phyloP scores from a whole-genome alignment of 2,329 filamentous ascomycete species.

The Camptophora hylomeconis region DNA sequence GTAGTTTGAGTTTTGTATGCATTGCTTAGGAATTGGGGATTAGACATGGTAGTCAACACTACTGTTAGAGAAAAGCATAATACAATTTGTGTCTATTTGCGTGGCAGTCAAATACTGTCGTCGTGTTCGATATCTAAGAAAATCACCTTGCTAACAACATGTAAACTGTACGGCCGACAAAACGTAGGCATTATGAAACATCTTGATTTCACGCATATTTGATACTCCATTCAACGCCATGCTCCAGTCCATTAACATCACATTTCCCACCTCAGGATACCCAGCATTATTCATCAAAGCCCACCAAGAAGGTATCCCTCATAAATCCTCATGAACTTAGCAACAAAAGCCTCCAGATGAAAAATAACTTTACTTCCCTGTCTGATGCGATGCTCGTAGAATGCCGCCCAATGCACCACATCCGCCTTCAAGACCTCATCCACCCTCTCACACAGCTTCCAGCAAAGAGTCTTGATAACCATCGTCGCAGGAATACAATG shows the following conservation, averaged over 20 bases:
- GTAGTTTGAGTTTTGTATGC: no score
- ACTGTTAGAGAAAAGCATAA: no score
- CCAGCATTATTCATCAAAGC: conserved; percentile 57
- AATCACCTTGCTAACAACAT: no score
- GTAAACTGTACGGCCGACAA: no score
- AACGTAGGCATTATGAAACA: no score
- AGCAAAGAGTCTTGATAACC: conserved; percentile 87
- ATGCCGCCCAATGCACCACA: conserved; percentile 89
- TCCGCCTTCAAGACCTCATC: conserved; percentile 85
- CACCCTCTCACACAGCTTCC: conserved; percentile 71
- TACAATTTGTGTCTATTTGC: no score
- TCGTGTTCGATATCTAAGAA: no score
- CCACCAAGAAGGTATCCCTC: conserved; percentile 56
- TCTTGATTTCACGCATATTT: no score
- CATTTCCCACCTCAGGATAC: conserved; percentile 45
- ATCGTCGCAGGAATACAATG: conserved; percentile 95
- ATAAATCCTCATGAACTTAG: conserved; percentile 92
- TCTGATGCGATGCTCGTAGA: conserved; percentile 91
- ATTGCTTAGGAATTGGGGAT: no score
- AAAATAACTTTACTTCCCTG: conserved; percentile 93
- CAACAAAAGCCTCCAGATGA: conserved; percentile 94
- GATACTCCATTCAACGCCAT: no score
- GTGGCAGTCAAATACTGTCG: no score
- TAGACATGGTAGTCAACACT: no score
- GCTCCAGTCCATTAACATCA: conserved; percentile 5